Evolutionary conservation across 805 yeast species (phyloP), one percentile per base, ranked within the genome.

Genomic region (Pichia ethanolica): DNA sequence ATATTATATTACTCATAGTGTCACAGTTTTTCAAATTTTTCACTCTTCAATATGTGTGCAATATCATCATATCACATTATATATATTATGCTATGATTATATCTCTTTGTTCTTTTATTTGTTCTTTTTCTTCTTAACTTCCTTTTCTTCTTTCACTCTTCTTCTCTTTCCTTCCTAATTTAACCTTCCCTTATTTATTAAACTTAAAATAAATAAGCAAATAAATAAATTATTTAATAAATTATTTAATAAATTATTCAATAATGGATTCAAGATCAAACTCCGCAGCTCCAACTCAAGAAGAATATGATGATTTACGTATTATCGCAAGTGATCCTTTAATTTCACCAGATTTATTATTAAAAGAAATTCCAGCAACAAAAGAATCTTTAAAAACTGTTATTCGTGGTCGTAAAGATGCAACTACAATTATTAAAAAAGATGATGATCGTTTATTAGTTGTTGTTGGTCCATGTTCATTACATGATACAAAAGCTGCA

Each of bases 401-500:
- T 38, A 71, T 81, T 50, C 69, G 71, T 53, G 97, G 96, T 48
- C 82, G 99, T 71, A 77, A 74, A 56, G 89, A 83, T 34, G 83
- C 95, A 35, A 78, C 84, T 52, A 78, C 79, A 27, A 87, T 90
- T 55, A 77, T 91, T 57, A 73, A 74, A 53, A 86, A 85, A 45
- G 72, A 76, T 58, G 90, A 86, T 63, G 98, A 93, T 75, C 80
- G 95, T 67, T 74, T 87, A 42, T 71, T 91, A 35, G 86, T 91
- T 26, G 82, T 91, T 55, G 95, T 91, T 48, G 99, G 99, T 20
- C 99, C 99, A 54, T 91, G 99, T 68, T 93, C 98, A 20, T 83
- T 91, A 59, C 99, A 91, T 67, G 97, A 91, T 69, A 79, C 91
- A 51, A 79, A 75, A 39, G 86, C 93, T 44, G 98, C 98, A 35